Evolutionary conservation across 2,329 filamentous ascomycete species (phyloP), one percentile per base, ranked within the genome.

Genomic region (Fusarium sp.): DNA sequence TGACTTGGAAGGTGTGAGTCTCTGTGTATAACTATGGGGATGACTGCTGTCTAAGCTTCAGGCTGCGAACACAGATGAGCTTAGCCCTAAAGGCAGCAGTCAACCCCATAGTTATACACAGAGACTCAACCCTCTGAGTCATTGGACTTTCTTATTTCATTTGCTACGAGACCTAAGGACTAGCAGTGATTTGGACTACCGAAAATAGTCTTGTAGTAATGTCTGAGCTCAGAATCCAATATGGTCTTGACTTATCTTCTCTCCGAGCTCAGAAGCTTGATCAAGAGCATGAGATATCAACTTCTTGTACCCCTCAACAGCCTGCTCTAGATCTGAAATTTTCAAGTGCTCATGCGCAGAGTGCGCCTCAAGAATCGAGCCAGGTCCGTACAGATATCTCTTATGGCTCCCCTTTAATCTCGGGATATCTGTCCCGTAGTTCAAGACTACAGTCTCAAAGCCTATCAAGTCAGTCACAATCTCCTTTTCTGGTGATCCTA

Each of bases 281-380:
- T n/a, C 13, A 9, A 65, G 24, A 0, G 36, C n/a, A 4, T 67
- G 64, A 4, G 39, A 5, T 35, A 67, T 38, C 7, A 67, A 26
- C 14, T 14, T 39, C 18, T 53, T 44, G 22, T 61, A 67, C 5
- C 64, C 64, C 2, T 28, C 14, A 1, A 67, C 53, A 10, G 64
- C 64, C 4, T 47, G 14, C n/a, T 67, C 53, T 24, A 67, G 7
- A 7, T 67, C 64, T 1, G 33, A 67, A 4, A 67, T 18, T 18
- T 18, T 66, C 5, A 67, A n/a, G 18, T 67, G 64, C 15, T 67
- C 64, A 47, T 67, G 64, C 1, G 35, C 62, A 45, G 64, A 67
- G 14, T 67, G 62, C 11, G 64, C 62, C 9, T 67, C 53, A 1
- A 67, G 39, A 9, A 67, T 60, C 4, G 64, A 60, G 2, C 64